Percentiles rank a stretch among this genome's conserved stretches.
phyloP scores from a whole-genome alignment of 2,329 filamentous ascomycete genomes.

The Talaromyces sp. region DNA sequence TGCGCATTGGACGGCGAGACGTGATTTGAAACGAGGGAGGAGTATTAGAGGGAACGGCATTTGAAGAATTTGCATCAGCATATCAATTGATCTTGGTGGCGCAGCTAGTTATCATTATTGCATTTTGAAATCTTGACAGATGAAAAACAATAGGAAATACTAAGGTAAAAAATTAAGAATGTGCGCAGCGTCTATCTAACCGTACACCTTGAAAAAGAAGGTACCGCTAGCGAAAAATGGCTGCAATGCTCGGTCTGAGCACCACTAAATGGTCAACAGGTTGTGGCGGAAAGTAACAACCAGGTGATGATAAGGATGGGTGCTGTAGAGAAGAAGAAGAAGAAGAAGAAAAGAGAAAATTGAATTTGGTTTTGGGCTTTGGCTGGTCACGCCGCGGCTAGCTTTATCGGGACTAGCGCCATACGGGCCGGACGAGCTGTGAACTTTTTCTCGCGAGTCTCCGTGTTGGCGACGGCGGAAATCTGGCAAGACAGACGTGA shows the following conservation, averaged over 20 bases:
- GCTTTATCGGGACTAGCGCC: slow-evolving; percentile 23
- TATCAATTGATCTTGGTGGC: neutral
- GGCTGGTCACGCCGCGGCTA: slow-evolving; percentile 24
- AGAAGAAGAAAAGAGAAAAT: slow-evolving; percentile 19
- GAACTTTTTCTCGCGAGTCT: slow-evolving; percentile 32
- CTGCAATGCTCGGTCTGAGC: slow-evolving; percentile 76
- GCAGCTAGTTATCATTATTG: neutral
- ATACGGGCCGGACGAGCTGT: slow-evolving; percentile 14
- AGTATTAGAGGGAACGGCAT: neutral
- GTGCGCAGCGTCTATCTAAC: slow-evolving; percentile 98
- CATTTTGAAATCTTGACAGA: neutral
- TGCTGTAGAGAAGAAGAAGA: slow-evolving; percentile 55
- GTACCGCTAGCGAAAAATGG: slow-evolving; percentile 99
- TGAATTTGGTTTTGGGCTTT: slow-evolving; percentile 16
- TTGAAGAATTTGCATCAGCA: neutral
- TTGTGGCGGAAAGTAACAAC: slow-evolving; percentile 61
- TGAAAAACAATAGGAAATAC: neutral
- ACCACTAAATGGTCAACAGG: slow-evolving; percentile 87
- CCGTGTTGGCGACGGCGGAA: slow-evolving; percentile 15
- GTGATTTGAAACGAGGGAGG: neutral
- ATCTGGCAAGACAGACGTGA: slow-evolving; percentile 15
- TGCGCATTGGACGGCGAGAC: slow-evolving; percentile 22
- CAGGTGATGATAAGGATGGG: slow-evolving; percentile 93
- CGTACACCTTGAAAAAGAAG: slow-evolving; percentile 75
- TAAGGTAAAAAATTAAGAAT: slow-evolving; percentile 32